phyloP scores from a whole-genome alignment of 805 yeast species.

The Millerozyma acaciae region DNA sequence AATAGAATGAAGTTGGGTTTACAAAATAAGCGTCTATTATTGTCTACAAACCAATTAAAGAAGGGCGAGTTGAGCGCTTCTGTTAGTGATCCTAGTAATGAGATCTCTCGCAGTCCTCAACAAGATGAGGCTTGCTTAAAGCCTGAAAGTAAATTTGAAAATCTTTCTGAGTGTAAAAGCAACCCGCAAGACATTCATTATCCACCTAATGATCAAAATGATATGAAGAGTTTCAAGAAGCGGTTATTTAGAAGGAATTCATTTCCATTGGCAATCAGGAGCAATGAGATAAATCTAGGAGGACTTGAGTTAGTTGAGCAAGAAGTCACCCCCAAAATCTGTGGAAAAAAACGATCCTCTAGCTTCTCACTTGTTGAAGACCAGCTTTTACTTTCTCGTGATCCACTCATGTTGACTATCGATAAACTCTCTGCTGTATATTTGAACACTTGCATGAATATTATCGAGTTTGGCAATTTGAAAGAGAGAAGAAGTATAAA shows the following conservation, averaged over 20 bases:
- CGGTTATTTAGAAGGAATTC: conserved; percentile 33
- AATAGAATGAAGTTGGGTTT: conserved; percentile 33
- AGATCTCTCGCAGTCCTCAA: background rate
- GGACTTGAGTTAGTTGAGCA: conserved; percentile 14
- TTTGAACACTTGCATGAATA: conserved; percentile 12
- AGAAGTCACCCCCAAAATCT: background rate
- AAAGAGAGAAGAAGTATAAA: background rate
- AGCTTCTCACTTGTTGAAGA: conserved; percentile 25
- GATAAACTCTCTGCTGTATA: conserved; percentile 16
- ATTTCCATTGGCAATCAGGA: conserved; percentile 19
- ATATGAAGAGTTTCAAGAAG: conserved; percentile 10
- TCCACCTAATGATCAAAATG: conserved; percentile 5
- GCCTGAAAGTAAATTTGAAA: too few relatives aligned
- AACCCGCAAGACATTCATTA: too few relatives aligned
- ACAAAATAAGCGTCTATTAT: conserved; percentile 17
- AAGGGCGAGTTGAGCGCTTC: background rate
- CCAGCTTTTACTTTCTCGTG: conserved; percentile 5
- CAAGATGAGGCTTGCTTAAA: too few relatives aligned
- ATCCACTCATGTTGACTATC: conserved; percentile 9
- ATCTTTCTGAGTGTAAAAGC: too few relatives aligned
- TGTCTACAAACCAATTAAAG: conserved; percentile 1
- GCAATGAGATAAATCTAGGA: conserved; percentile 17
- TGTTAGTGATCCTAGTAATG: background rate
- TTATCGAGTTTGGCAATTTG: conserved; percentile 19
- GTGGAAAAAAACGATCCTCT: conserved; percentile 12